These are phyloP conservation scores for Neurospora sp. DNA, from an alignment of 495 filamentous ascomycete species.

Conservation along the genomic window DNA sequence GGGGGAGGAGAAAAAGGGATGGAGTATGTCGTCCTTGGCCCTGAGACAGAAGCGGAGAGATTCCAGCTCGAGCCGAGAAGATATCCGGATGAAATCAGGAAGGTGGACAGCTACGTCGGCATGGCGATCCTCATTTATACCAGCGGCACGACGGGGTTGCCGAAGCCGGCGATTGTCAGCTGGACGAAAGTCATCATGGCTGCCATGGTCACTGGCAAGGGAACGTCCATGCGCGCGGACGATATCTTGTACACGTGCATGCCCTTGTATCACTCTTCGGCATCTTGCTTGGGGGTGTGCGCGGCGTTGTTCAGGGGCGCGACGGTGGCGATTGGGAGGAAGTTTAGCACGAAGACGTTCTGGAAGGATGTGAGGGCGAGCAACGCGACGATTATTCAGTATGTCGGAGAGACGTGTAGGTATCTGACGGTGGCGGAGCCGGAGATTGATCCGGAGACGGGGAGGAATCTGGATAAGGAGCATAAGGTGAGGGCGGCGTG, in stretches of 20 bases:
- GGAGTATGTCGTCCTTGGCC: conserved; percentile 48
- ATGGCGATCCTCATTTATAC: conserved; percentile 78
- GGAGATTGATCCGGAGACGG: conserved; percentile 51
- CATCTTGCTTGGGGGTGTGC: conserved; percentile 56
- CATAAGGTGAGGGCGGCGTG: conserved; percentile 69
- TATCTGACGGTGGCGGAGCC: conserved; percentile 73
- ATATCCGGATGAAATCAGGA: conserved; percentile 49
- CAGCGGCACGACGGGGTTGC: conserved; percentile 84
- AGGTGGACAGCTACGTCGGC: conserved; percentile 40
- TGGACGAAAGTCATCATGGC: conserved; percentile 58
- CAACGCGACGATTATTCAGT: conserved; percentile 76
- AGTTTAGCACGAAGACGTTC: conserved; percentile 74
- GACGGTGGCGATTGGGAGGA: conserved; percentile 63
- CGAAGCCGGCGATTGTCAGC: conserved; percentile 76
- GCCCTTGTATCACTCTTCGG: conserved; percentile 90
- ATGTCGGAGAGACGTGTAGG: conserved; percentile 89
- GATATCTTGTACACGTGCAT: conserved; percentile 86
- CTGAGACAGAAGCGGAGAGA: conserved; percentile 49
- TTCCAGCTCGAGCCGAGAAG: conserved; percentile 42
- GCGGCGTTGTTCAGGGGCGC: conserved; percentile 45
- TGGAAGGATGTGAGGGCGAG: conserved; percentile 65
- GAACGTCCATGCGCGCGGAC: conserved; percentile 38
- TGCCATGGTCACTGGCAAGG: conserved; percentile 42
- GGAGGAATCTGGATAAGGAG: conserved; percentile 63
- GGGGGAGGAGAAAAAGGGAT: conserved; percentile 21